These are phyloP conservation scores for Telopea speciosissima DNA, from an alignment of 177 flowering plant genomes.

Conservation along the genomic window DNA sequence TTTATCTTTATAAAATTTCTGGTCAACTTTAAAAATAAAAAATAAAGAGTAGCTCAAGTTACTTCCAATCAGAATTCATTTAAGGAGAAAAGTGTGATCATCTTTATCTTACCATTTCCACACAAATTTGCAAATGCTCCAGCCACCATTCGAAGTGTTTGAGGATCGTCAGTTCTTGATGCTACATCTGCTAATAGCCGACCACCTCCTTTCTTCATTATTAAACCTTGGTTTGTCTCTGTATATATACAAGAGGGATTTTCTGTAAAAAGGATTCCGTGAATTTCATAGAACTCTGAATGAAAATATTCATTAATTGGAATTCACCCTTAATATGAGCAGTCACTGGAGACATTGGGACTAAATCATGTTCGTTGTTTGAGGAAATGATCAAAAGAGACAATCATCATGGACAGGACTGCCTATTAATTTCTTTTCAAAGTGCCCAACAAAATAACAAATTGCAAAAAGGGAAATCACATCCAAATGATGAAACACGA, in stretches of 20 bases:
- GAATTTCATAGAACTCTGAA: not conserved
- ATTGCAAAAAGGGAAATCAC: no score
- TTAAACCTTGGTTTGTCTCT: conserved; percentile 72
- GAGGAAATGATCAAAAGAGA: no score
- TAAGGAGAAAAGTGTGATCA: not conserved
- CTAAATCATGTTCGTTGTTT: no score
- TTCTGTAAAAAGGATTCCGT: not conserved
- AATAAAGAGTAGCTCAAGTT: not conserved
- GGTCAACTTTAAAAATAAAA: no score
- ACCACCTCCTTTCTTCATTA: conserved; percentile 79
- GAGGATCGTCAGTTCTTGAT: conserved; percentile 71
- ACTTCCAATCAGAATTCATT: not conserved
- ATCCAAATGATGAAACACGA: no score
- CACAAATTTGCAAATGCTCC: conserved; percentile 95
- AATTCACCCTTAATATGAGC: no score
- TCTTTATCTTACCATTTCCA: conserved; percentile 82
- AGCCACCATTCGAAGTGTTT: conserved; percentile 92
- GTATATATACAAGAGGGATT: conserved; percentile 12
- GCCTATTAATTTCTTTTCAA: no score
- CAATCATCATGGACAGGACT: no score
- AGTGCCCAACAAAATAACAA: no score
- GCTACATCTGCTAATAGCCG: conserved; percentile 59
- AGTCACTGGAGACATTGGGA: no score
- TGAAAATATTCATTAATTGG: not conserved
- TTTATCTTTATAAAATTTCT: no score